These are phyloP conservation scores for Trichoderma orchidacearum DNA, from an alignment of 495 filamentous ascomycete genomes.

Conservation along the genomic window DNA sequence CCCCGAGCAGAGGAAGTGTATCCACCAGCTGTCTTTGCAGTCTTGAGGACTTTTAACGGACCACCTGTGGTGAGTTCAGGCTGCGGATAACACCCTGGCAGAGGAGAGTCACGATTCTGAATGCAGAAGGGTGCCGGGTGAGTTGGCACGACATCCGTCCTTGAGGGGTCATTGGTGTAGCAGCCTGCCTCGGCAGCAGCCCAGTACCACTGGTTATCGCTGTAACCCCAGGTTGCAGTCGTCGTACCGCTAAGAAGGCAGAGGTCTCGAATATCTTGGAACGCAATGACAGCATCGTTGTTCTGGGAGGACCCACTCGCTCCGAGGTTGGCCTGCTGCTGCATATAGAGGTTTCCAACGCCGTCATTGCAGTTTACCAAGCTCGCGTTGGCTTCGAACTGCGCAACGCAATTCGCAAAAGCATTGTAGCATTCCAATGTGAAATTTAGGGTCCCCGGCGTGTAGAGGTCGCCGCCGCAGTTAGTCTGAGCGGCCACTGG, in stretches of 20 bases:
- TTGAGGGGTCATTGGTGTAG: conserved; percentile 5
- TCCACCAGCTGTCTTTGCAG: conserved; percentile 1
- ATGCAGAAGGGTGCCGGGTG: conserved; percentile 4
- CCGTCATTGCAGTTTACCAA: conserved; percentile 5
- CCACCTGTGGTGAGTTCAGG: conserved; percentile 2
- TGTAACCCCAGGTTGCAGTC: conserved; percentile 6
- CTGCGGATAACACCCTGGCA: conserved; percentile 5
- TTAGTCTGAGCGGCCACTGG: conserved; percentile 5
- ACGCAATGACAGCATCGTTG: conserved; percentile 5
- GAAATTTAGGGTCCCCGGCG: conserved; percentile 7
- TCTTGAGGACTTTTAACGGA: conserved; percentile 6
- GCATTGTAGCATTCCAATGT: conserved; percentile 6
- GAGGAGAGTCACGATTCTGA: conserved; percentile 5
- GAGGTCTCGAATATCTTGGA: conserved; percentile 8
- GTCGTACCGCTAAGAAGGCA: conserved; percentile 7
- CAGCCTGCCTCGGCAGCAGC: conserved; percentile 6
- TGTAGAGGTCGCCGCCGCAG: conserved; percentile 5
- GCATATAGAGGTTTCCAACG: conserved; percentile 6
- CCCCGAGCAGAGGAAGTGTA: conserved; percentile 1
- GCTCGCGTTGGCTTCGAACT: conserved; percentile 7
- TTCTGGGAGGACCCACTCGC: conserved; percentile 2
- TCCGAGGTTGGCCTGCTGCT: conserved; percentile 4
- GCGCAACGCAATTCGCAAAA: conserved; percentile 2
- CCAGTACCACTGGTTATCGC: conserved; percentile 9
- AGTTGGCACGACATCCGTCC: conserved; percentile 4